A percentile compares a stretch with the other conserved stretches of the same genome.
Conservation (phyloP, 1,284 basidiomycete genomes). For the Leccinum pseudoinsigne region DNA sequence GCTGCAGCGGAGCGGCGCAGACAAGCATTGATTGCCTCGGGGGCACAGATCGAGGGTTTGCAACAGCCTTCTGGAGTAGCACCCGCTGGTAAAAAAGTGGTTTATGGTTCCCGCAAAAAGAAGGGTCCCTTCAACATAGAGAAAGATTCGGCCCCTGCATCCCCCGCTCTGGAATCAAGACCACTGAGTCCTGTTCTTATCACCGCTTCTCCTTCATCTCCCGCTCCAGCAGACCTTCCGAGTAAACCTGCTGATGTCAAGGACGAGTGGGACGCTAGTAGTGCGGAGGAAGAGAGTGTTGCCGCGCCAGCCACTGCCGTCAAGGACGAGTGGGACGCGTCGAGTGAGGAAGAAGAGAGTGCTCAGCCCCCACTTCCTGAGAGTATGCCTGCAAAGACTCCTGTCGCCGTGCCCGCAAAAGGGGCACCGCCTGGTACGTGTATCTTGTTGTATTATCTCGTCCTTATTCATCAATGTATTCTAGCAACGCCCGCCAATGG, state of each 20-base stretch:
- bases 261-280: slow-evolving; percentile 84
- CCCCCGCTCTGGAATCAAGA: slow-evolving; percentile 52
- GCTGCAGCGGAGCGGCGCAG: slow-evolving; percentile 90
- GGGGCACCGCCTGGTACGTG: slow-evolving; percentile 13
- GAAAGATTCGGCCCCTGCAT: slow-evolving; percentile 38
- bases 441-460: not conserved
- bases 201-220: slow-evolving; percentile 21
- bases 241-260: slow-evolving; percentile 47
- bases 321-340: slow-evolving; percentile 88
- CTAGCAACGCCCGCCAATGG: slow-evolving; percentile 9
- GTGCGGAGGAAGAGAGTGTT: slow-evolving; percentile 34
- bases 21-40: slow-evolving; percentile 88
- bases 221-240: slow-evolving; percentile 25
- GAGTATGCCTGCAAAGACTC: slow-evolving; percentile 29
- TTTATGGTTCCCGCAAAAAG: slow-evolving; percentile 87
- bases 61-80: slow-evolving; percentile 52
- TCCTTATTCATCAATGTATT: slow-evolving; percentile 3
- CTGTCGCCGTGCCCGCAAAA: slow-evolving; percentile 20
- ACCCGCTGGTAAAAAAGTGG: slow-evolving; percentile 62
- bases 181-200: slow-evolving; percentile 50
- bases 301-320: slow-evolving; percentile 41
- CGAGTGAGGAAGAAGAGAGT: slow-evolving; percentile 63
- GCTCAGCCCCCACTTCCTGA: slow-evolving; percentile 14
- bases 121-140: slow-evolving; percentile 55
- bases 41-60: slow-evolving; percentile 89